Percentiles rank a stretch among this genome's conserved stretches.
Evolutionary conservation across 2,329 filamentous ascomycete genomes (phyloP).

Genomic region (Trichoderma sp.): DNA sequence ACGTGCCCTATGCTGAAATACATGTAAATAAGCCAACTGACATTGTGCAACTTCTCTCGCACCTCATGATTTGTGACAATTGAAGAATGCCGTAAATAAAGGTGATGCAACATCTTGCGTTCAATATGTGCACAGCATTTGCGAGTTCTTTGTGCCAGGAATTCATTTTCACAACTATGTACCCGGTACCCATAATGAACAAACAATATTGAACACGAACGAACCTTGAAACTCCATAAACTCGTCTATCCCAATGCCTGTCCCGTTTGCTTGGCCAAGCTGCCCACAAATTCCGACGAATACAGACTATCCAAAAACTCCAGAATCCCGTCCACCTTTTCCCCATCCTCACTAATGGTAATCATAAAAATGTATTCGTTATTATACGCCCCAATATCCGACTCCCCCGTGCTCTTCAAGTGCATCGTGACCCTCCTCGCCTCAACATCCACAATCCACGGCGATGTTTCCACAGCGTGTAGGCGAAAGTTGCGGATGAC

Average conservation of each 20-base stretch:
- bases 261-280: not conserved
- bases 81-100: not conserved
- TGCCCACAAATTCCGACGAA: not conserved
- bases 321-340: not conserved
- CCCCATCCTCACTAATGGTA: not conserved
- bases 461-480: not conserved
- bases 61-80: not conserved
- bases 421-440: not conserved
- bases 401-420: not conserved
- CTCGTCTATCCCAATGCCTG: not conserved
- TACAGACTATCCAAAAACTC: not conserved
- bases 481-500: not conserved
- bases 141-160: not conserved
- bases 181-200: not conserved
- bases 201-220: not conserved
- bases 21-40: not conserved
- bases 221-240: not conserved
- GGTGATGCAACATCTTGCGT: not conserved
- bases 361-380: not conserved
- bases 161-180: not conserved
- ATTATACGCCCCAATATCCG: not conserved
- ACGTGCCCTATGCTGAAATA: not conserved
- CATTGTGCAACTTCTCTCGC: not conserved
- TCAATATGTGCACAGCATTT: not conserved
- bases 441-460: not conserved